These are phyloP conservation scores for Murraya paniculata DNA, from an alignment of 345 rosid genomes.

Conservation along the genomic window DNA sequence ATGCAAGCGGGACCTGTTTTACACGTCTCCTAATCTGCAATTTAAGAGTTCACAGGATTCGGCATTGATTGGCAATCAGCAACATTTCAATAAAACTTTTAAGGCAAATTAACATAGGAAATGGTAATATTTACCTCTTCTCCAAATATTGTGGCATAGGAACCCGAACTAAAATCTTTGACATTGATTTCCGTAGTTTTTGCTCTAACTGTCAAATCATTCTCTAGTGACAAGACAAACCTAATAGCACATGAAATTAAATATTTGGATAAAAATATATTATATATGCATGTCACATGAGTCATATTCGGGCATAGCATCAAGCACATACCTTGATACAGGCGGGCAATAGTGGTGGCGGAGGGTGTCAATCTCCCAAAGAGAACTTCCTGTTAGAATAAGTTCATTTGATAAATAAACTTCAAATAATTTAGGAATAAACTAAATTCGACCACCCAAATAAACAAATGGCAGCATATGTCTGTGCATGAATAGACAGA, in stretches of 20 bases:
- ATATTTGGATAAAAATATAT: neutral
- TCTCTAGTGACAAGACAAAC: constrained; percentile 81
- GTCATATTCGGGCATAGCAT: neutral
- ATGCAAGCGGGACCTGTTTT: constrained; percentile 87
- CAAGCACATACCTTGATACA: constrained; percentile 70
- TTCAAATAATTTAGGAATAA: neutral
- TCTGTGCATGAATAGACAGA: neutral
- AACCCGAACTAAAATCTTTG: constrained; percentile 81
- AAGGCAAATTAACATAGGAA: neutral
- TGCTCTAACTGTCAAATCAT: constrained; percentile 77
- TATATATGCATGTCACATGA: too few relatives aligned
- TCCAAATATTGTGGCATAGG: constrained; percentile 85
- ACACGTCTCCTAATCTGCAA: constrained; percentile 75
- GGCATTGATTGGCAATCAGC: neutral
- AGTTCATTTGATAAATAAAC: neutral
- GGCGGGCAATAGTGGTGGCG: constrained; percentile 94
- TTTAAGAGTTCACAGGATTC: neutral
- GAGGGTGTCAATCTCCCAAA: constrained; percentile 87
- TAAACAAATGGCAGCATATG: neutral
- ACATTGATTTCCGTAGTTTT: constrained; percentile 71
- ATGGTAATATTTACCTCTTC: constrained; percentile 64
- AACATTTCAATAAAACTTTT: neutral
- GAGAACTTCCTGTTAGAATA: constrained; percentile 70
- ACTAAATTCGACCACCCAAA: neutral
- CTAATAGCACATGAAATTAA: constrained; percentile 32